Evolutionary conservation across 805 yeast species (phyloP).

Genomic region (Deakozyma indianensis): DNA sequence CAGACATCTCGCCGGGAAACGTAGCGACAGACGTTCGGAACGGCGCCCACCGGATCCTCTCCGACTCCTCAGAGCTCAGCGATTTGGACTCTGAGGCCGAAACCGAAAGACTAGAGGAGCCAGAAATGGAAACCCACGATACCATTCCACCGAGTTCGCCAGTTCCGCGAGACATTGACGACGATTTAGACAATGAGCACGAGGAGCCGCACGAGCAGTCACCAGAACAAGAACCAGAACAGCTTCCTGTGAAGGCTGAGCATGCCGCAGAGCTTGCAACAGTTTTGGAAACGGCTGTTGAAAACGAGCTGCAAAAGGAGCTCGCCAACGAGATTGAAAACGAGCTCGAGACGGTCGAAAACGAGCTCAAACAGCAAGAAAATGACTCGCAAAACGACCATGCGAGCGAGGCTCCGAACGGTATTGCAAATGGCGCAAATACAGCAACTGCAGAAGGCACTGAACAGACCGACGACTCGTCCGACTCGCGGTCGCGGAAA

Average conservation of each 20-base stretch:
- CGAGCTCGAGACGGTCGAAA: slow-evolving; percentile 13
- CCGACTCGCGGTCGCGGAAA: too few relatives aligned
- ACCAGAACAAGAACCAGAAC: slow-evolving; percentile 8
- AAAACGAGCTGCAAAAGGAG: slow-evolving; percentile 14
- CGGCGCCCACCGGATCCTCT: neutral
- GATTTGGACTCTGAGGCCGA: slow-evolving; percentile 63
- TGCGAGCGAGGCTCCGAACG: slow-evolving; percentile 1
- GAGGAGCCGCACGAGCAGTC: slow-evolving; percentile 3
- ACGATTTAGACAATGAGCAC: neutral
- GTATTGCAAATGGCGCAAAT: slow-evolving; percentile 1
- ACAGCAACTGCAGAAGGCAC: too few relatives aligned
- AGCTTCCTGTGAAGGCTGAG: slow-evolving; percentile 15
- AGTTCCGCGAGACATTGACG: slow-evolving; percentile 3
- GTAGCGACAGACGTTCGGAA: too few relatives aligned
- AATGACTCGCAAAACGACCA: too few relatives aligned
- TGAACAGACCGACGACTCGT: too few relatives aligned
- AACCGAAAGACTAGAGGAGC: slow-evolving; percentile 67
- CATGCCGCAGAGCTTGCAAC: too few relatives aligned
- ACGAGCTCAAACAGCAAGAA: neutral
- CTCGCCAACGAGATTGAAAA: slow-evolving; percentile 11
- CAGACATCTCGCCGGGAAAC: neutral
- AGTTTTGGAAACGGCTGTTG: slow-evolving; percentile 13
- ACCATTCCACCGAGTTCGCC: neutral
- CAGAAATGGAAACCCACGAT: slow-evolving; percentile 25
- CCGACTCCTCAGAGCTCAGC: neutral